Base-by-base conservation (phyloP, 768 basidiomycete species). In the Pulveroboletus sp. region DNA sequence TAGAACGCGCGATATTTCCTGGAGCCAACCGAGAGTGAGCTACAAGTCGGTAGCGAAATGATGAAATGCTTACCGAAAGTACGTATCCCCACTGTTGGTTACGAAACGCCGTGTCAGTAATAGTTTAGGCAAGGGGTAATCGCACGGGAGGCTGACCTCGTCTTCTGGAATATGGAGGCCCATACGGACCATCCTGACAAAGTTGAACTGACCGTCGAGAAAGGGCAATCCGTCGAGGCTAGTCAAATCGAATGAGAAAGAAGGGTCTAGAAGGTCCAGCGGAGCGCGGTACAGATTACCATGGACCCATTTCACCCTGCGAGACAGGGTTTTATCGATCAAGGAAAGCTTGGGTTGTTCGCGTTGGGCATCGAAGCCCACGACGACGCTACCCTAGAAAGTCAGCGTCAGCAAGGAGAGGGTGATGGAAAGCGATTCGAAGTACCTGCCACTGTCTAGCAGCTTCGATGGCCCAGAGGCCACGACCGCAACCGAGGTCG, bases 141-240 rank as follows among this genome's bases (percentile, higher is more conserved):
- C 40, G 40, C 30, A 27, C 26, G 45, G 24, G 6, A 45, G n/a
- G 43, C 72, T 47, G 46, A 77, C 83, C 76, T 86, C 81, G 58
- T 85, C 80, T 65, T 88, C 85, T 11, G 86, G 85, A 30, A 88
- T 77, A 19, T 78, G 83, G 6, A 87, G 73, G 4, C 83, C 85
- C 45, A 86, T 76, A 32, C 77, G 74, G 29, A 74, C 76, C 58
- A 86, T 77, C 42, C 83, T 75, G 9, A 88, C 81, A 49, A 82
- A 81, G 63, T 87, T 80, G 56, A 89, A 89, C 49, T 75, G 66
- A 27, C 73, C 66, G 0, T 75, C 59, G 4, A 71, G 70, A 56
- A 86, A 88, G 0, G 85, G 85, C 19, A 88, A 63, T 14, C 75
- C 74, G 24, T 87, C 81, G 38, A 88, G 71, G 32, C 86, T 89